Percentiles rank a stretch among this genome's conserved stretches.
These are phyloP conservation scores for Heliamphora exappendiculata DNA, from an alignment of 148 eudicot genomes.

Conservation along the genomic window DNA sequence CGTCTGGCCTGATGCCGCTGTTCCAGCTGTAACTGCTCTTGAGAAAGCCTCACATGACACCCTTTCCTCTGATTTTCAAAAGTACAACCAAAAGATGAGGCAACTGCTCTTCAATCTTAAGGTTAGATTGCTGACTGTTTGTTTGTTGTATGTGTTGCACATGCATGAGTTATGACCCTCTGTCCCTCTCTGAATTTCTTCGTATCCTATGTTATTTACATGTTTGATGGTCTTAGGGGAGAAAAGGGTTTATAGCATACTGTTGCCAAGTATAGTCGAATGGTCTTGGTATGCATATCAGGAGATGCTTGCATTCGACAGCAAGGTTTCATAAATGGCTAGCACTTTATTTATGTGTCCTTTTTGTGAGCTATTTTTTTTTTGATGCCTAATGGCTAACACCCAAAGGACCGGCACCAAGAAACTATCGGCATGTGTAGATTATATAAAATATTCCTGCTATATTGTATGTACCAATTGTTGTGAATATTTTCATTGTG, in stretches of 20 bases:
- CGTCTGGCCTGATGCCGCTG: conserved; percentile 70
- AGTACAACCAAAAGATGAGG: conserved; percentile 93
- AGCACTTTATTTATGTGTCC: background rate
- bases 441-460: background rate
- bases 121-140: conserved; percentile 36
- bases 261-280: background rate
- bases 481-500: background rate
- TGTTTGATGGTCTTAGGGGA: background rate
- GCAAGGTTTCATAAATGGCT: background rate
- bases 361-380: background rate
- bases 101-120: conserved; percentile 63
- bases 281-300: background rate
- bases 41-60: conserved; percentile 76
- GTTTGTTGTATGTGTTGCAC: background rate
- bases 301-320: background rate
- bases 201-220: background rate
- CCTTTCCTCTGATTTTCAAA: conserved; percentile 58
- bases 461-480: background rate
- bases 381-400: background rate
- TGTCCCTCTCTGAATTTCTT: background rate
- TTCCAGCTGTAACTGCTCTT: conserved; percentile 57
- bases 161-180: background rate
- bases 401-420: background rate
- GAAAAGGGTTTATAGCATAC: background rate
- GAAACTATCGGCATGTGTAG: background rate